Evolutionary conservation across 2,329 filamentous ascomycete species (phyloP), one percentile per base, ranked within the genome.

Genomic region (Diplodia sapinea): DNA sequence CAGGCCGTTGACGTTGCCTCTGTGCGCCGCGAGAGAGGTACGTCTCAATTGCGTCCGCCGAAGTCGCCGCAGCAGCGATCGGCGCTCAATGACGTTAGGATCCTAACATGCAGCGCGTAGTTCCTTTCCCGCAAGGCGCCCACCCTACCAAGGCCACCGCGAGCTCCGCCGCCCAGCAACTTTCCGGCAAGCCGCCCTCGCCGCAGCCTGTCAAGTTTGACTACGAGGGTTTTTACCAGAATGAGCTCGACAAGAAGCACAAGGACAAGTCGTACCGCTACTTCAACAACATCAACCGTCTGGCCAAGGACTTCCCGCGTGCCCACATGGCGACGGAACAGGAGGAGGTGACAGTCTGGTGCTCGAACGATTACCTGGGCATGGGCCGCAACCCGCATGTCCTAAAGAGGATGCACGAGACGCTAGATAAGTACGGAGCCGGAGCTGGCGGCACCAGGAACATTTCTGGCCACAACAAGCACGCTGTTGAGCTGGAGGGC

Each of bases 211-310:
- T 79, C 68, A 92, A 89, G 75, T 99, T 97, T 80, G 87, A 98
- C 80, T 99, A 99, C 76, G 89, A 97, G 75, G 87, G 80, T 56
- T 99, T 97, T 81, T 99, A 98, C 82, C 83, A 89, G 71, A 83
- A 83, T 70, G 94, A 99, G 80, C 82, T 99, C 73, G 93, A 97
- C 74, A 98, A 97, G 87, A 99, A 99, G 84, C 95, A 97, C 86
- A 94, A 96, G 86, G 95, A 99, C 86, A 98, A 97, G 84, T 97
- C 94, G 64, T 99, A 99, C 84, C 92, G 95, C 77, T 98, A 98
- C 84, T 99, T 99, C 85, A 99, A 99, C 86, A 99, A 99, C 85
- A 99, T 99, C 88, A 99, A 99, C 78, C 93, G 95, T 43, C 86
- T 99, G 69, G 95, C 95, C 72, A 92, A 95, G 82, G 93, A 98